Conservation (phyloP, 2,329 filamentous ascomycete genomes). For the Pseudogymnoascus sp. region DNA sequence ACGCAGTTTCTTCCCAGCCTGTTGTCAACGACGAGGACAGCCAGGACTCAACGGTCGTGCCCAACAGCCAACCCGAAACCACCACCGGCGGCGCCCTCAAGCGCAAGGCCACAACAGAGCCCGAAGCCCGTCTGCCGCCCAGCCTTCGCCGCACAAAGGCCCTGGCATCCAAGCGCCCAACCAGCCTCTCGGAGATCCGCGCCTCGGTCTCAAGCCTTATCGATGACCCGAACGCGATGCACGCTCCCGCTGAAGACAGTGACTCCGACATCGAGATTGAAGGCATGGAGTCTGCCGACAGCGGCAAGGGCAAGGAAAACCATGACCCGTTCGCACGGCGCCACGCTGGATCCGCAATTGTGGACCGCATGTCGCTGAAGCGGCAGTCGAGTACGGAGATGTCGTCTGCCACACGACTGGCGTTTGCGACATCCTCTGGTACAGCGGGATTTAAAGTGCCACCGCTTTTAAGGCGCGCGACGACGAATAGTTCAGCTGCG, state of each 20-base stretch:
- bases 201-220: slow-evolving; percentile 77
- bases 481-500: slow-evolving; percentile 46
- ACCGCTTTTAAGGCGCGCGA: slow-evolving; percentile 62
- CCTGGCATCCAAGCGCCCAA: slow-evolving; percentile 51
- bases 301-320: slow-evolving; percentile 25
- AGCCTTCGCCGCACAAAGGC: slow-evolving; percentile 52
- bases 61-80: slow-evolving; percentile 42
- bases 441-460: slow-evolving; percentile 55
- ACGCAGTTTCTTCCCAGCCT: slow-evolving; percentile 30
- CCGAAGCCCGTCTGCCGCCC: slow-evolving; percentile 46
- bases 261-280: slow-evolving; percentile 45
- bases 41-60: slow-evolving; percentile 27
- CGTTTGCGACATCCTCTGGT: slow-evolving; percentile 42
- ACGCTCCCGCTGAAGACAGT: slow-evolving; percentile 39
- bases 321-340: slow-evolving; percentile 28
- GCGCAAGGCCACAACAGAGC: slow-evolving; percentile 33
- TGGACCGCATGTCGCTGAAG: slow-evolving; percentile 67
- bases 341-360: slow-evolving; percentile 42
- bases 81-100: slow-evolving; percentile 32
- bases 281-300: neutral
- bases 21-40: slow-evolving; percentile 26
- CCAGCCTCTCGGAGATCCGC: slow-evolving; percentile 70
- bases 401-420: slow-evolving; percentile 38
- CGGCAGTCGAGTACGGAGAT: slow-evolving; percentile 39
- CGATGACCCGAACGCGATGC: slow-evolving; percentile 51